phyloP scores from a whole-genome alignment of 345 rosid genomes.

The Rhizophora apiculata region DNA sequence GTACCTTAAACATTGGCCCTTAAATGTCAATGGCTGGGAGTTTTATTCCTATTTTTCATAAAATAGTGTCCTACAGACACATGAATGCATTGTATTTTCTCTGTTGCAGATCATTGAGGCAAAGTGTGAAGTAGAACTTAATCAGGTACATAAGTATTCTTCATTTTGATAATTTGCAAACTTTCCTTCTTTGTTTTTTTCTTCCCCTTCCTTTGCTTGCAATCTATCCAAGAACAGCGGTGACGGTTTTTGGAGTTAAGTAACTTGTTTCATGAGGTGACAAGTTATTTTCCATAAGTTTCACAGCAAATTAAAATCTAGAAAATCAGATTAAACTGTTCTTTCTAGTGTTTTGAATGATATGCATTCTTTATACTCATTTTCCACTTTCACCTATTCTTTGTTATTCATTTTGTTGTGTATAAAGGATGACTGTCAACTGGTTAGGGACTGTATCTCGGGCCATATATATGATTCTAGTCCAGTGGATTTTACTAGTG shows the following conservation, averaged over 20 bases:
- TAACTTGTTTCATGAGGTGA: background rate
- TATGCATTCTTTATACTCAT: too few species aligned
- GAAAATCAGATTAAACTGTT: too few species aligned
- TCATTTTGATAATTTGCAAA: background rate
- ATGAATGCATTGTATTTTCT: conserved; percentile 6
- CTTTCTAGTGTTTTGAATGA: too few species aligned
- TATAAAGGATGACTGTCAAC: conserved; percentile 60
- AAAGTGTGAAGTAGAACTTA: conserved; percentile 44
- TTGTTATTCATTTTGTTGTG: background rate
- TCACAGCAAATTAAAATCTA: background rate
- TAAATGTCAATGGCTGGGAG: background rate
- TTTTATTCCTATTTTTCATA: background rate
- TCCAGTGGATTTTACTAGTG: conserved; percentile 89
- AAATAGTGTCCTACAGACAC: background rate
- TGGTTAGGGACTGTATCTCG: conserved; percentile 68
- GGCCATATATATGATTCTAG: conserved; percentile 81
- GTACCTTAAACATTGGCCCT: background rate
- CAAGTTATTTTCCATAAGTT: background rate
- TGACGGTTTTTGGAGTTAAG: background rate
- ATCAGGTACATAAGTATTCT: conserved; percentile 39
- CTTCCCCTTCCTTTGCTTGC: background rate
- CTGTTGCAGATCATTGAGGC: conserved; percentile 69
- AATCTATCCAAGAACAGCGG: background rate
- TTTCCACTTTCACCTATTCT: too few species aligned
- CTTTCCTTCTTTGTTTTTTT: background rate